phyloP scores from a whole-genome alignment of 73 alveolate species.

The Paramecium sexaurelia region DNA sequence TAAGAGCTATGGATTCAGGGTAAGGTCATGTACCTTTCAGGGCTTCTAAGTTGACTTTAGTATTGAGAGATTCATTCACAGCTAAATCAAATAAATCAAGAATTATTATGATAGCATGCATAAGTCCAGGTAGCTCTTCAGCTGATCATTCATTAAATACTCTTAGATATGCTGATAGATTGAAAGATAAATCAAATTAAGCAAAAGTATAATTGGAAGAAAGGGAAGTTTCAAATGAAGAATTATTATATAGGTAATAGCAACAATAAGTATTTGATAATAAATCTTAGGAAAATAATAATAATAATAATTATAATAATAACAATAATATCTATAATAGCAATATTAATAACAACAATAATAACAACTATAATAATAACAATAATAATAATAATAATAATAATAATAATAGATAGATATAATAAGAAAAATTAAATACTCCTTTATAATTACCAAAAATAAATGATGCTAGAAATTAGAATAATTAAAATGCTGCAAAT shows the following conservation, averaged over 20 bases:
- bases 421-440: neutral
- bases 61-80: slow-evolving; percentile 95
- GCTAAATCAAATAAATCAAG: slow-evolving; percentile 86
- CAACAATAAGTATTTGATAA: slow-evolving; percentile 17
- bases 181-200: slow-evolving; percentile 63
- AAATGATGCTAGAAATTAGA: neutral
- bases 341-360: neutral
- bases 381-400: no score
- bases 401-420: neutral
- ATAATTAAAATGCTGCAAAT: slow-evolving; percentile 64
- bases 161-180: slow-evolving; percentile 76
- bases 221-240: slow-evolving; percentile 56
- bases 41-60: slow-evolving; percentile 98
- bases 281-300: slow-evolving; percentile 14
- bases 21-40: slow-evolving; percentile 99
- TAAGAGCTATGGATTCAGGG: slow-evolving; percentile 94
- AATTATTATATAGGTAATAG: neutral
- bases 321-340: neutral
- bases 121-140: slow-evolving; percentile 94
- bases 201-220: slow-evolving; percentile 65
- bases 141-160: slow-evolving; percentile 97
- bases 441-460: slow-evolving; percentile 44
- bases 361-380: no score
- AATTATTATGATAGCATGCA: slow-evolving; percentile 97
- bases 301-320: neutral